These are phyloP conservation scores for Ilyonectria sp. DNA, from an alignment of 2,329 filamentous ascomycete genomes.

Conservation along the genomic window DNA sequence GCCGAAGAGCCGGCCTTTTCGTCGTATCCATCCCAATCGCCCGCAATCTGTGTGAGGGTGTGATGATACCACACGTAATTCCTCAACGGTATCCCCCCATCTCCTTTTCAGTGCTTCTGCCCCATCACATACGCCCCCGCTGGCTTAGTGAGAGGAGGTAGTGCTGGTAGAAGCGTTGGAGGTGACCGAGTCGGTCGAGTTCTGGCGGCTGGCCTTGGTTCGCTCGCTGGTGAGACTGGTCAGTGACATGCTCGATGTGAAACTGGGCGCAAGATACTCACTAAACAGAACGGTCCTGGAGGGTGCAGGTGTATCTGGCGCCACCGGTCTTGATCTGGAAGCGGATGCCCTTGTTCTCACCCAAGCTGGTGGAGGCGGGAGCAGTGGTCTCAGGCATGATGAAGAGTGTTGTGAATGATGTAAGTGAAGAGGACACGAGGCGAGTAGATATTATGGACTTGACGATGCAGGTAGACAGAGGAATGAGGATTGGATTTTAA, in stretches of 20 bases:
- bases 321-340: conserved; percentile 64
- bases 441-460: neutral
- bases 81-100: conserved; percentile 9
- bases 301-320: conserved; percentile 56
- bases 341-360: conserved; percentile 59
- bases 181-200: conserved; percentile 54
- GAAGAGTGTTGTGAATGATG: conserved; percentile 31
- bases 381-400: conserved; percentile 43
- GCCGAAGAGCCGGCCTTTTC: conserved; percentile 29
- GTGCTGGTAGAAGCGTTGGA: conserved; percentile 50
- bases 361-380: conserved; percentile 46
- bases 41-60: conserved; percentile 12
- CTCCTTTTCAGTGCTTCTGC: neutral
- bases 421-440: conserved; percentile 24
- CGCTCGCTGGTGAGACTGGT: conserved; percentile 55
- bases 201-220: conserved; percentile 54
- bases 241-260: conserved; percentile 16
- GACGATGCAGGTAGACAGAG: conserved; percentile 8
- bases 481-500: conserved; percentile 8
- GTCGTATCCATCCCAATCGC: conserved; percentile 10
- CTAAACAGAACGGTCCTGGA: conserved; percentile 62
- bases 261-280: conserved; percentile 48
- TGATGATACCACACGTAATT: conserved; percentile 15
- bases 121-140: neutral
- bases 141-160: conserved; percentile 40